Base-by-base conservation (phyloP, 148 eudicot species). In the Beta vulgaris region DNA sequence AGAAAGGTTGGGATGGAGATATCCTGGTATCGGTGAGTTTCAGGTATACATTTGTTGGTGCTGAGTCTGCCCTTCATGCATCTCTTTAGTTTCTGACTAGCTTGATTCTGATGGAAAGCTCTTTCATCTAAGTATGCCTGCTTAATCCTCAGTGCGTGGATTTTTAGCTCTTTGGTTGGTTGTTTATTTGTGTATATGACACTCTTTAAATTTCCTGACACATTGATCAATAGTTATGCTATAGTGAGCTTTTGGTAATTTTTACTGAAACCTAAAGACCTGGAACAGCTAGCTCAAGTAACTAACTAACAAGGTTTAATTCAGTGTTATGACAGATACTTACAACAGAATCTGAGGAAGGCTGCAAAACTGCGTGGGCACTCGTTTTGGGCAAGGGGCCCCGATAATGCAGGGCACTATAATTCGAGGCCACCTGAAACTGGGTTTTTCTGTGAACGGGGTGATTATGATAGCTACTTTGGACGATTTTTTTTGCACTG, bases 1-100 rank as follows among this genome's bases (percentile, higher is more conserved):
- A 43, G 88, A 85, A 78, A 74, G 80, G 61, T 79, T 79, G 84
- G 90, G 92, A 54, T 90, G 92, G 90, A 84, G 80, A 78, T 88
- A 88, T 78, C 91, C 91, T 74, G 95, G 95, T 75, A 78, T 90
- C 79, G 95, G 94, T 85, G 95, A 90, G 83, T 90, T 88, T 74
- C 95, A 90, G 95, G 93, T 90, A 88, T 39, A 23, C 11, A 66
- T 76, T 69, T 76, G 53, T 39, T 79, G 57, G 32, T 79, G 74
- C 63, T 76, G 76, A 69, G 73, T 37, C 55, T 35, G 23, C 66
- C 66, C 13, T 25, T 26, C 54, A 32, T 78, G 28, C 42, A 46
- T 69, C 37, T 26, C 19, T 34, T 6, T 35, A 37, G 59, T 54
- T 65, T 74, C 60, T 62, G 61, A 64, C 26, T 74, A 25, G 10